Evolutionary conservation across 768 basidiomycete species (phyloP), one percentile per base, ranked within the genome.

Genomic region (Hemileccinum rubropunctum): DNA sequence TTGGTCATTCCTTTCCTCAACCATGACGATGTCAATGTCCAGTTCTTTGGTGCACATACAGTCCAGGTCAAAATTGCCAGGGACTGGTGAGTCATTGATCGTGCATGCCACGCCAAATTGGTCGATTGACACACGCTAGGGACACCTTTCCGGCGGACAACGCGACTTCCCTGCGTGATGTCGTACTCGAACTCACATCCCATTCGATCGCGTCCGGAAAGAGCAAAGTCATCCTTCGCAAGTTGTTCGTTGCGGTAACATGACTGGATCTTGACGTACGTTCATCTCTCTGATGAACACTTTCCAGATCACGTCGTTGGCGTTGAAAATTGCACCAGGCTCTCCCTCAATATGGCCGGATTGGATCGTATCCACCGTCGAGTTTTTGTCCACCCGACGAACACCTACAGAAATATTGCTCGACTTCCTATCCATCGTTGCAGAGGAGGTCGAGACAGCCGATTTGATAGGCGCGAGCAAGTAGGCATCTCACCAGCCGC

Each of bases 41-140:
- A 94, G 65, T 98, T 95, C 76, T 95, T 92, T 61, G 92, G 93
- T 3, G 93, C 94, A 5, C 94, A 97, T 59, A 97, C 91, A 0
- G 82, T 87, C 3, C 91, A 95, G 63, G 89, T 95, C 53, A 98
- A 98, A 78, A 91, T 95, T 55, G 83, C 88, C 13, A 75, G 94
- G 55, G 94, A 95, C 66, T 95, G 93, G 93, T 94, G 64, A 55
- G 79, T 66, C 8, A n/a, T 3, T 11, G 4, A 28, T 43, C 41
- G 4, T 33, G 20, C 47, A 12, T 33, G 18, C 45, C n/a, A 33
- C 35, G 10, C 34, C 26, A 6, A 4, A 26, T 6, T 21, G 8
- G 15, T 43, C 41, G 34, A 33, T 32, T 57, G 40, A 63, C 53
- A 13, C 28, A 48, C 40, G 28, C 48, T 46, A 92, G 92, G 92